Conservation (phyloP, 441 rosid species). For the Erysimum cheiri region DNA sequence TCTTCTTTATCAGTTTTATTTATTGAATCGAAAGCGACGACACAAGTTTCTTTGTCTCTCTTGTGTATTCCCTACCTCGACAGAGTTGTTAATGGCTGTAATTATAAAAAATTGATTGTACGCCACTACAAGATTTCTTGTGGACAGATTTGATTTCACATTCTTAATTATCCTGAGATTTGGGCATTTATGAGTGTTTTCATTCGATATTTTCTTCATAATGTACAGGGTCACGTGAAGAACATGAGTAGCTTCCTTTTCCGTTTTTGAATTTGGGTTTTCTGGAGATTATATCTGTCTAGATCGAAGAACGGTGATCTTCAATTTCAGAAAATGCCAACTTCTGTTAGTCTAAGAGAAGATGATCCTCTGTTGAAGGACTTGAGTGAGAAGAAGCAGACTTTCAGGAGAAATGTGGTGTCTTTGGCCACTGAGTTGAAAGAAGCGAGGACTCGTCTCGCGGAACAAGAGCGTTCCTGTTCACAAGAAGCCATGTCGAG, state of each 20-base stretch:
- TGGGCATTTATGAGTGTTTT: background rate
- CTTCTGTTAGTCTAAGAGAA: conserved; percentile 48
- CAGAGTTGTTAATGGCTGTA: conserved; percentile 33
- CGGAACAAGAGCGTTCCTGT: conserved; percentile 71
- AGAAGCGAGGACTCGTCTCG: conserved; percentile 74
- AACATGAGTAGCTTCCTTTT: conserved; percentile 45
- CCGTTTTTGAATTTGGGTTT: conserved; percentile 42
- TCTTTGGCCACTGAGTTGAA: conserved; percentile 89
- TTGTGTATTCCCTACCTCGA: conserved; percentile 31
- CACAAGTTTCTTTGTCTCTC: conserved; percentile 39
- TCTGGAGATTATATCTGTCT: conserved; percentile 17
- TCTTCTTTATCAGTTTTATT: conserved; percentile 27
- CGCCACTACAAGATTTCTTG: conserved; percentile 22
- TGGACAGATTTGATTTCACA: conserved; percentile 42
- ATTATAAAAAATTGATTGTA: conserved; percentile 28
- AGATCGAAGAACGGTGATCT: conserved; percentile 30
- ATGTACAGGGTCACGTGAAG: conserved; percentile 45
- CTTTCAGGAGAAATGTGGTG: conserved; percentile 82
- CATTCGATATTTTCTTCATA: background rate
- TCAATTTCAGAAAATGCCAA: conserved; percentile 47
- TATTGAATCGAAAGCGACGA: conserved; percentile 39
- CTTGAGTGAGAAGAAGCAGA: conserved; percentile 91
- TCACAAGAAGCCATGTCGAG: conserved; percentile 75
- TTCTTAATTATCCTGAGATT: conserved; percentile 33
- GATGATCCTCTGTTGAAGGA: conserved; percentile 88